A percentile compares a stretch with the other conserved stretches of the same genome.
These are phyloP conservation scores for Entonaema liquescens DNA, from an alignment of 495 filamentous ascomycete species.

Conservation along the genomic window DNA sequence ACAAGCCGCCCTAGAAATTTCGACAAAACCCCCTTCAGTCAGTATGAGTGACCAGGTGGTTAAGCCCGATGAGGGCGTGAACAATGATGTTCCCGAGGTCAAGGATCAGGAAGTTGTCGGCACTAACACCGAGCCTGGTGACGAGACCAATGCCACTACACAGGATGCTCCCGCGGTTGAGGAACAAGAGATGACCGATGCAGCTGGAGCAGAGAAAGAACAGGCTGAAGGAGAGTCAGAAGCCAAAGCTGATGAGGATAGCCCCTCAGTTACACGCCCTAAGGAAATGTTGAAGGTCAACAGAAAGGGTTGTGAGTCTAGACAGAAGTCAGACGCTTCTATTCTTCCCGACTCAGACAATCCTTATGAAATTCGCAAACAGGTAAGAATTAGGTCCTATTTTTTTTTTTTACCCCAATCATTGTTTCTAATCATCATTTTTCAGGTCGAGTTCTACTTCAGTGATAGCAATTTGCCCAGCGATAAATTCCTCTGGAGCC, in stretches of 20 bases:
- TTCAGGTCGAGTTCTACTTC: slow-evolving; percentile 97
- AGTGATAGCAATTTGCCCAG: slow-evolving; percentile 87
- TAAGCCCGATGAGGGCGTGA: slow-evolving; percentile 40
- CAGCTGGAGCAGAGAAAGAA: background rate
- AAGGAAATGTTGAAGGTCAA: slow-evolving; percentile 40
- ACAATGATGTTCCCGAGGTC: slow-evolving; percentile 12
- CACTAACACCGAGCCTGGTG: slow-evolving; percentile 15
- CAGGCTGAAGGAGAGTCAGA: slow-evolving; percentile 9
- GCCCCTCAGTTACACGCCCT: slow-evolving; percentile 21
- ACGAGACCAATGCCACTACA: slow-evolving; percentile 10
- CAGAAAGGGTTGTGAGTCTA: slow-evolving; percentile 28
- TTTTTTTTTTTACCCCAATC: slow-evolving; percentile 10
- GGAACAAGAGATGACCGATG: slow-evolving; percentile 10
- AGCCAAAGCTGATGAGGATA: background rate
- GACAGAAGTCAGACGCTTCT: slow-evolving; percentile 70
- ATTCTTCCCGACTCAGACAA: slow-evolving; percentile 71
- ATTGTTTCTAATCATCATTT: slow-evolving; percentile 26
- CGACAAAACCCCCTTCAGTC: background rate
- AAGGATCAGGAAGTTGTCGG: slow-evolving; percentile 12
- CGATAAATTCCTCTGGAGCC: slow-evolving; percentile 84
- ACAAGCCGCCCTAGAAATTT: background rate
- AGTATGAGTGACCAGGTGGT: slow-evolving; percentile 43
- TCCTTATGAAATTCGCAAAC: slow-evolving; percentile 78
- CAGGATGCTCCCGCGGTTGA: slow-evolving; percentile 30
- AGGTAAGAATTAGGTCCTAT: slow-evolving; percentile 58